Evolutionary conservation across 495 filamentous ascomycete genomes (phyloP).

Genomic region (Penicillium waksmanii): DNA sequence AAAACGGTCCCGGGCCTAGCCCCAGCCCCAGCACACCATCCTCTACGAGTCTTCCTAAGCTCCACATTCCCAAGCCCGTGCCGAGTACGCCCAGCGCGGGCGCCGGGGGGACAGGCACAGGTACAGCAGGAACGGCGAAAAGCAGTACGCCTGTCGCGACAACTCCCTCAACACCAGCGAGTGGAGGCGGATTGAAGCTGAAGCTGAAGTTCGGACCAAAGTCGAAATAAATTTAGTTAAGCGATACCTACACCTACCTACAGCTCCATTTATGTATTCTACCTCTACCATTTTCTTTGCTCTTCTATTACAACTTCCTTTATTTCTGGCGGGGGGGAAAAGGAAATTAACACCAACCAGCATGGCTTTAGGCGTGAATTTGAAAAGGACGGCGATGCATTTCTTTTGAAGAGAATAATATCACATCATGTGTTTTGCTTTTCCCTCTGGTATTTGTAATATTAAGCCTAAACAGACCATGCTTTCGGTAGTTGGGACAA

Average conservation of each 20-base stretch:
- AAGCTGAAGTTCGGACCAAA: constrained; percentile 49
- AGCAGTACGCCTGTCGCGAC: constrained; percentile 28
- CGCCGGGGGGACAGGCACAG: background rate
- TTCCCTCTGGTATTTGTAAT: background rate
- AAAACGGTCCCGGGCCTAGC: constrained; percentile 1
- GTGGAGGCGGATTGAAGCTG: constrained; percentile 45
- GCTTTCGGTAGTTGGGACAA: no score
- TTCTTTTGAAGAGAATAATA: constrained; percentile 17
- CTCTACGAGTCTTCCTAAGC: constrained; percentile 33
- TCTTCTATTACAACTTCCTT: background rate
- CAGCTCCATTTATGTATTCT: constrained; percentile 27
- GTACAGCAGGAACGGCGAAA: constrained; percentile 6
- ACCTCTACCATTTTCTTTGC: constrained; percentile 11
- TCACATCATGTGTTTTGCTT: constrained; percentile 11
- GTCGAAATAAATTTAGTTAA: constrained; percentile 30
- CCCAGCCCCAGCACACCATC: constrained; percentile 30
- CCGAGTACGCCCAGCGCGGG: constrained; percentile 16
- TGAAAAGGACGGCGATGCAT: constrained; percentile 12
- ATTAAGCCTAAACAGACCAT: background rate
- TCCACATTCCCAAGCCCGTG: constrained; percentile 43
- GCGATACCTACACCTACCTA: constrained; percentile 9
- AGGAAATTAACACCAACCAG: background rate
- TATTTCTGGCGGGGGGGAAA: background rate
- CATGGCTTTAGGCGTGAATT: constrained; percentile 22
- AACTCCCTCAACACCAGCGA: constrained; percentile 39